Evolutionary conservation across 1,284 basidiomycete genomes (phyloP), one percentile per base, ranked within the genome.

Genomic region (Sphaerobolus stellatus): DNA sequence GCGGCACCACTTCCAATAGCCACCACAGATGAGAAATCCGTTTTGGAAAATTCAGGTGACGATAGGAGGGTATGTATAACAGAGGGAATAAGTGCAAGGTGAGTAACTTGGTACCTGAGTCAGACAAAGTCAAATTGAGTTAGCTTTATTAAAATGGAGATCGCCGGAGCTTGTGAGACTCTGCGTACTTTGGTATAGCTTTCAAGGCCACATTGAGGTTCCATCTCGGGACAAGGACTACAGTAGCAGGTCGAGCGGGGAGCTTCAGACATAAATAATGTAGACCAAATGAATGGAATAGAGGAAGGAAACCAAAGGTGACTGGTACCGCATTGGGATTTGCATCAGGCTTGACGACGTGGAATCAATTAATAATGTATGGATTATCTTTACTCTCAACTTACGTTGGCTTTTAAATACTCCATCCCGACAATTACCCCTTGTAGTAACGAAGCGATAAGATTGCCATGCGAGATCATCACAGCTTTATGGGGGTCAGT

Each of bases 381-480:
- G 8, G 24, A 40, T 41, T 48, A 34, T 46, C 44, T 48, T 66
- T 59, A 6, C 25, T 27, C 53, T 52, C 31, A 2, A 68, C 67
- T 50, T 64, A 77, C 78, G 22, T 67, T 70, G 46, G 65, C 63
- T 48, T 74, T 70, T 4, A 57, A 38, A 0, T 59, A 62, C 25
- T 62, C 68, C 44, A 66, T 54, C 0, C n/a, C 36, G 2, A 73
- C 18, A 2, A 79, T 65, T 0, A 71, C 59, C 0, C 62, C 48
- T 62, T 88, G 83, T 2, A 60, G 50, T 2, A 83, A n/a, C 0
- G 80, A 75, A 56, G 70, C 77, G 29, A 78, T 70, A 5, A 90
- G 47, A 65, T 90, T 90, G 27, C 82, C 80, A 59, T 90, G 88
- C 1, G 88, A 84, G 29, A 88, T 81, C 86, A 86, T 88, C 27